A percentile compares a stretch with the other conserved stretches of the same genome.
Evolutionary conservation across 2,329 filamentous ascomycete genomes (phyloP).

Genomic region (Huntiella moniliformis): DNA sequence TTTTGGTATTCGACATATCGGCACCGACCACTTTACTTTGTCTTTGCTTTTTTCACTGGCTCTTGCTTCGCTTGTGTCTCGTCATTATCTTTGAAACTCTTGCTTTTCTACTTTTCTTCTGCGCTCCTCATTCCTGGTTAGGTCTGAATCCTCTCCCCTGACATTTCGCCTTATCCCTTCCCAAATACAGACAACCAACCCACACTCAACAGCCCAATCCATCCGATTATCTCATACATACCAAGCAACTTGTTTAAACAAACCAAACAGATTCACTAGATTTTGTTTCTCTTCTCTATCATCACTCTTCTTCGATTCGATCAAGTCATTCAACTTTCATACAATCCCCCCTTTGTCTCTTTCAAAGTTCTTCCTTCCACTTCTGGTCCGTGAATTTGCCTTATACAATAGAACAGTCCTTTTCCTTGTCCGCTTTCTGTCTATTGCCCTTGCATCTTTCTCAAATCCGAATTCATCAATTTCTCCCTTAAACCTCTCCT

Average conservation of each 20-base stretch:
- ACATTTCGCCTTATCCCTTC: neutral
- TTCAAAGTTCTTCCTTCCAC: neutral
- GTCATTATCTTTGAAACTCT: neutral
- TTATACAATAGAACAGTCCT: neutral
- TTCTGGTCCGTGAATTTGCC: neutral
- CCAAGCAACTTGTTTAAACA: neutral
- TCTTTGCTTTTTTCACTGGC: too few relatives aligned
- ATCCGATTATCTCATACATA: neutral
- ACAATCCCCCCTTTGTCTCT: constrained; percentile 1
- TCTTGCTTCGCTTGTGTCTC: neutral
- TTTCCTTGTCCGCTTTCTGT: neutral
- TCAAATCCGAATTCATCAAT: constrained; percentile 1
- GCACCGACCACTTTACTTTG: neutral
- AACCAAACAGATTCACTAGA: too few relatives aligned
- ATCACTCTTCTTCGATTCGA: neutral
- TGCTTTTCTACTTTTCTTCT: constrained; percentile 3
- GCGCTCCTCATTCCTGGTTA: neutral
- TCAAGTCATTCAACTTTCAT: neutral
- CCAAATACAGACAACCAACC: neutral
- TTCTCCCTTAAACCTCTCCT: neutral
- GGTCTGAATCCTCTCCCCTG: neutral
- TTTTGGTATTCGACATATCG: neutral
- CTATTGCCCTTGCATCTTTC: constrained; percentile 1
- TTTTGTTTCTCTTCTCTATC: too few relatives aligned
- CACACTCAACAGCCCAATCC: neutral